A percentile compares a stretch with the other conserved stretches of the same genome.
These are phyloP conservation scores for Nicotiana paniculata DNA, from an alignment of 257 asterid species.

Conservation along the genomic window DNA sequence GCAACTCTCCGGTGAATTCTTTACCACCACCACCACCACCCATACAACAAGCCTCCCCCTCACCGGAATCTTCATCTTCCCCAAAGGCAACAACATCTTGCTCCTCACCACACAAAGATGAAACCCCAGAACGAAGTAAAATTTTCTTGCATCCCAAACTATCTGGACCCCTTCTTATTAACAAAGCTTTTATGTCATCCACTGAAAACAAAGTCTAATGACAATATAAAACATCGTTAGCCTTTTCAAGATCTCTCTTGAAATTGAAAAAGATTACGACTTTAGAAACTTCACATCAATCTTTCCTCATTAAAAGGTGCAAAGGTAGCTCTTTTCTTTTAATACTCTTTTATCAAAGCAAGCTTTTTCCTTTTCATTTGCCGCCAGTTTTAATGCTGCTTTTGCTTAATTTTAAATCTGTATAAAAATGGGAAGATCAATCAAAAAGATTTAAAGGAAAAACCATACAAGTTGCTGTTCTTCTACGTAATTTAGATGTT, in stretches of 20 bases:
- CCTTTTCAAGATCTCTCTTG: neutral
- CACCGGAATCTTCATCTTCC: constrained; percentile 19
- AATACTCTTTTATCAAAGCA: neutral
- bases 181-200: constrained; percentile 50
- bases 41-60: neutral
- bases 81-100: constrained; percentile 15
- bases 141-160: constrained; percentile 58
- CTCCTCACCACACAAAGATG: constrained; percentile 14
- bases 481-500: too few relatives aligned
- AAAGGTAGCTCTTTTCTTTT: neutral
- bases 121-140: constrained; percentile 22
- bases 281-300: neutral
- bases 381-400: neutral
- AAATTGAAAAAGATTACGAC: neutral
- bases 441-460: neutral
- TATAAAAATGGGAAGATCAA: neutral
- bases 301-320: neutral
- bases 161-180: constrained; percentile 88
- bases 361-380: neutral
- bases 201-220: constrained; percentile 37
- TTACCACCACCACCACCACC: constrained; percentile 10
- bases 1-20: constrained; percentile 33
- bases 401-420: neutral
- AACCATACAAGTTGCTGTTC: neutral
- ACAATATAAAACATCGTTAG: constrained; percentile 2